Base-by-base conservation (phyloP, 345 rosid species). In the Adansonia digitata region DNA sequence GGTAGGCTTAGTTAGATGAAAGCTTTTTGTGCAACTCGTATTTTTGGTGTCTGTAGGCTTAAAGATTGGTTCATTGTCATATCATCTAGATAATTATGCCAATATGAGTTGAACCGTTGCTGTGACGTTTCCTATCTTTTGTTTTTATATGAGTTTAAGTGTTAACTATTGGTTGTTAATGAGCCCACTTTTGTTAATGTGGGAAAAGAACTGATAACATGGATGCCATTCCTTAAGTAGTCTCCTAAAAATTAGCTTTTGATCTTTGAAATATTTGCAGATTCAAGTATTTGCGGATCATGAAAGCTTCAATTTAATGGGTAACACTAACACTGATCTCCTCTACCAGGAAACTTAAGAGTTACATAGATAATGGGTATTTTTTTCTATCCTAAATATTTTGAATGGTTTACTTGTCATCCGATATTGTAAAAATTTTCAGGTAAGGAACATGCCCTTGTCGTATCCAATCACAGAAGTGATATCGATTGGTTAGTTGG, bases 401-500 rank as follows among this genome's bases (percentile, higher is more conserved):
- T n/a, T 48, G 27, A 57, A 55, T 43, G 17, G 40, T 46, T 76
- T 71, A 61, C 72, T 48, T 75, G 27, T 52, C 72, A 31, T 59
- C 57, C 74, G 39, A 51, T 59, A 8, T 71, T 79, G 48, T 56
- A 14, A n/a, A 52, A 57, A 34, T 79, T 46, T 59, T 81, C 86
- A 95, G 98, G 98, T 26, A 90, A 89, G 79, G 99, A 93, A 73
- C 98, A 91, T 78, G 97, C 96, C 4, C 92, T 93, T 79, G 84
- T 91, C 57, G 75, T 90, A 48, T 82, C 87, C 82, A 95, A 95
- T 79, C 97, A 95, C 82, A 90, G 78, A 71, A 93, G 98, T 68
- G 99, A 93, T 75, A 87, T 95, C 56, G 98, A 91, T 76, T 90
- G 99, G 99, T 95, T 95, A 76, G 91, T 93, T 56, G 99, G 99